Conservation (phyloP, 2,329 filamentous ascomycete genomes). For the Paecilomyces niveus region DNA sequence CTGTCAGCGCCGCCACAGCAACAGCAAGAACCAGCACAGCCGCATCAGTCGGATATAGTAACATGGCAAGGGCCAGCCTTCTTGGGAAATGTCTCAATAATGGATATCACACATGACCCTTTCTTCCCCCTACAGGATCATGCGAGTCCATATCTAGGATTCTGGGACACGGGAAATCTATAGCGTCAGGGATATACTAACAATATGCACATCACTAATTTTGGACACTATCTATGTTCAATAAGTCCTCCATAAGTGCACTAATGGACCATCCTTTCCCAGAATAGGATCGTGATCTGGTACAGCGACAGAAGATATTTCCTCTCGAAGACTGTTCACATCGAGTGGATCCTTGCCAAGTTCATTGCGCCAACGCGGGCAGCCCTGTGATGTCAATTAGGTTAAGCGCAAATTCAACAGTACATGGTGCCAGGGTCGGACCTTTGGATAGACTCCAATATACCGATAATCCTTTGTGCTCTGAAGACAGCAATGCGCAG, state of each 20-base stretch:
- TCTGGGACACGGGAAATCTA: constrained; percentile 24
- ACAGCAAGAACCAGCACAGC: constrained; percentile 4
- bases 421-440: constrained; percentile 5
- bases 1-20: constrained; percentile 1
- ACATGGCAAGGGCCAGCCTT: constrained; percentile 12
- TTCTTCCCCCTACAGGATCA: constrained; percentile 24
- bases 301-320: constrained; percentile 11
- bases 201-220: not conserved
- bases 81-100: constrained; percentile 16
- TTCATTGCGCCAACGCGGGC: constrained; percentile 15
- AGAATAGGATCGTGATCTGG: constrained; percentile 15
- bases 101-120: constrained; percentile 21
- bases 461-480: constrained; percentile 25
- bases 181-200: constrained; percentile 1
- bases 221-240: not conserved
- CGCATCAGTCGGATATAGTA: constrained; percentile 4
- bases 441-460: constrained; percentile 29
- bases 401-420: not conserved
- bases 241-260: constrained; percentile 10
- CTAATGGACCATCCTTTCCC: constrained; percentile 11
- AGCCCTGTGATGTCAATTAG: constrained; percentile 5
- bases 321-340: constrained; percentile 4
- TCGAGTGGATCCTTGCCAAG: constrained; percentile 13
- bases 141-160: constrained; percentile 16
- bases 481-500: constrained; percentile 24